Evolutionary conservation across 495 filamentous ascomycete genomes (phyloP).

Genomic region (Daldinia caldariorum): DNA sequence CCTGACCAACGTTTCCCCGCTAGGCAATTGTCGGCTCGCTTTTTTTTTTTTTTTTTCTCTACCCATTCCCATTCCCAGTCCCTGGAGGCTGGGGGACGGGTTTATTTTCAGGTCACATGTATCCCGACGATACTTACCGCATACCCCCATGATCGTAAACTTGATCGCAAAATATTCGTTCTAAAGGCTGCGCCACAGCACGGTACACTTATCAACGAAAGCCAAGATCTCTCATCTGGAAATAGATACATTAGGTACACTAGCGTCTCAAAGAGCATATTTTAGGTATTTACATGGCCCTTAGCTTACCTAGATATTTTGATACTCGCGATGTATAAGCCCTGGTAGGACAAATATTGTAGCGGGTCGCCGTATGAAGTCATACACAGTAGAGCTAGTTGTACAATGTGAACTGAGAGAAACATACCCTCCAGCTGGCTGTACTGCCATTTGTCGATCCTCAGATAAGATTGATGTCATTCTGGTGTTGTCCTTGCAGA

Average conservation of each 20-base stretch:
- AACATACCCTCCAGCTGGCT: slow-evolving; percentile 8
- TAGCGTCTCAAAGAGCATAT: slow-evolving; percentile 13
- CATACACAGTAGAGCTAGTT: slow-evolving; percentile 13
- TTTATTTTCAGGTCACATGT: slow-evolving; percentile 12
- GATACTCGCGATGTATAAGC: background rate
- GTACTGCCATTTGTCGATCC: slow-evolving; percentile 37
- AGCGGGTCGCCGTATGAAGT: slow-evolving; percentile 31
- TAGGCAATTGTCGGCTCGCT: slow-evolving; percentile 6
- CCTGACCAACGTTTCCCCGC: slow-evolving; percentile 19
- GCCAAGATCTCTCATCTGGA: slow-evolving; percentile 13
- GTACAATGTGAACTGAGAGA: background rate
- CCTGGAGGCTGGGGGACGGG: background rate
- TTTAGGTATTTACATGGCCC: slow-evolving; percentile 8
- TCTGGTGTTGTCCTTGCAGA: slow-evolving; percentile 14
- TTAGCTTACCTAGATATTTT: background rate
- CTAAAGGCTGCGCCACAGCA: slow-evolving; percentile 25
- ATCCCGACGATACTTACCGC: slow-evolving; percentile 23
- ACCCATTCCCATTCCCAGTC: background rate
- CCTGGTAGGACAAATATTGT: slow-evolving; percentile 17
- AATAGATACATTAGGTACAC: slow-evolving; percentile 10
- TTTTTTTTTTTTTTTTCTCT: no score
- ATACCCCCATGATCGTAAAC: background rate
- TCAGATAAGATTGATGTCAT: slow-evolving; percentile 37
- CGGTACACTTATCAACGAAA: slow-evolving; percentile 17
- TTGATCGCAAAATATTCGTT: slow-evolving; percentile 12